A percentile compares a stretch with the other conserved stretches of the same genome.
These are phyloP conservation scores for Macrolepiota albuminosa DNA, from an alignment of 768 basidiomycete species.

Conservation along the genomic window DNA sequence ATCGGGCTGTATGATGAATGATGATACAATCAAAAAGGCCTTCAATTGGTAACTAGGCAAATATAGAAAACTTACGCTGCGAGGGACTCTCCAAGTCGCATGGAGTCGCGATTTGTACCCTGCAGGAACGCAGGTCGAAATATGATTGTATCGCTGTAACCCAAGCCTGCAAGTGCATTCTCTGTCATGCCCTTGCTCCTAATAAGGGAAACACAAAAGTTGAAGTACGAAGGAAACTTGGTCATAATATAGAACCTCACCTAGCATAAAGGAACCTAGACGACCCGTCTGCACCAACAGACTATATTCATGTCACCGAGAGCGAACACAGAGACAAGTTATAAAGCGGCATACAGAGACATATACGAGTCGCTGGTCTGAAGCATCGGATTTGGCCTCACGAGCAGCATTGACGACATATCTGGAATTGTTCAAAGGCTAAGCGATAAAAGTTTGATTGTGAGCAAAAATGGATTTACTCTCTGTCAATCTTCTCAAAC, in stretches of 20 bases:
- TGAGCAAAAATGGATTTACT: conserved; percentile 37
- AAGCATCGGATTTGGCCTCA: conserved; percentile 50
- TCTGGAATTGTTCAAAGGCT: conserved; percentile 26
- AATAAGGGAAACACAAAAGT: background rate
- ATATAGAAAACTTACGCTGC: conserved; percentile 4
- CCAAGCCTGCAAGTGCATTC: conserved; percentile 56
- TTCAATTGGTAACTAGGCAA: background rate
- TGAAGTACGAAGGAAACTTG: background rate
- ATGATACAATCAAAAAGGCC: background rate
- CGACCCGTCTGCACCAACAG: conserved; percentile 39
- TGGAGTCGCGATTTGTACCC: conserved; percentile 37
- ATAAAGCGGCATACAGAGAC: conserved; percentile 46
- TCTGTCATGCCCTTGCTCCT: conserved; percentile 80
- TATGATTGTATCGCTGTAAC: conserved; percentile 66
- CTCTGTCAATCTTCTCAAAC: conserved; percentile 76
- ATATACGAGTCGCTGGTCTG: conserved; percentile 62
- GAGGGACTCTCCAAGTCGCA: conserved; percentile 34
- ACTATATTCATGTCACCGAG: conserved; percentile 26
- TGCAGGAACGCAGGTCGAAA: conserved; percentile 60
- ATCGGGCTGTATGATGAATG: conserved; percentile 27
- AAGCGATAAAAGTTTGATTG: background rate
- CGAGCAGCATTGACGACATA: conserved; percentile 74
- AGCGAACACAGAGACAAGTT: background rate
- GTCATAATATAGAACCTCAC: conserved; percentile 20
- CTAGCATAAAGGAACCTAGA: conserved; percentile 50